Percentiles rank a stretch among this genome's conserved stretches.
Evolutionary conservation across 2,329 filamentous ascomycete species (phyloP).

Genomic region (Colletotrichum horii): DNA sequence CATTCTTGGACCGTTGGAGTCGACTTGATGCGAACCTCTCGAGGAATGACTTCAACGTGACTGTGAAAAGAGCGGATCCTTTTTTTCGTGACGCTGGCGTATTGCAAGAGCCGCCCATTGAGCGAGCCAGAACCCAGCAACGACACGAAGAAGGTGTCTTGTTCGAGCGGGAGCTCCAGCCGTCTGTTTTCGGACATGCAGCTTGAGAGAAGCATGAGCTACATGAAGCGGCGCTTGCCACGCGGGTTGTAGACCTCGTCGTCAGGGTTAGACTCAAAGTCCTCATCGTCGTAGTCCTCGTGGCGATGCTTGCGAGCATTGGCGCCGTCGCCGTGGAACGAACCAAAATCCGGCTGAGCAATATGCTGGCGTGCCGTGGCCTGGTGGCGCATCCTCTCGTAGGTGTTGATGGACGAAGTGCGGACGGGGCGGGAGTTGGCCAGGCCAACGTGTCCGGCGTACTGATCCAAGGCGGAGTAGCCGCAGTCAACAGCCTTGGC

Average conservation of each 20-base stretch:
- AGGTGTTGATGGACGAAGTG: conserved; percentile 6
- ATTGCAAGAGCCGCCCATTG: not conserved
- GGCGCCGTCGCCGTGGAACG: not conserved
- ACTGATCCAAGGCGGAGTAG: not conserved
- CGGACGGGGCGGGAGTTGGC: conserved; percentile 16
- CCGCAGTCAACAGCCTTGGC: not conserved
- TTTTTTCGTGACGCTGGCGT: not conserved
- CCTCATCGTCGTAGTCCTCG: not conserved
- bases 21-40: not conserved
- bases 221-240: not conserved
- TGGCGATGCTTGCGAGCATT: not conserved
- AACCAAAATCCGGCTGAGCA: not conserved
- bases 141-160: not conserved
- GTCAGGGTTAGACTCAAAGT: not conserved
- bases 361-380: not conserved
- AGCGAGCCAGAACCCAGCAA: not conserved
- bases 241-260: not conserved
- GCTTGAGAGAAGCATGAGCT: not conserved
- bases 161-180: not conserved
- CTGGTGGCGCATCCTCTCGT: conserved; percentile 12
- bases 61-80: not conserved
- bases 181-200: not conserved
- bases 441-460: not conserved
- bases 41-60: not conserved
- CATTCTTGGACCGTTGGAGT: not conserved